Conservation (phyloP, 2,329 filamentous ascomycete species). For the Alternaria arborescens region DNA sequence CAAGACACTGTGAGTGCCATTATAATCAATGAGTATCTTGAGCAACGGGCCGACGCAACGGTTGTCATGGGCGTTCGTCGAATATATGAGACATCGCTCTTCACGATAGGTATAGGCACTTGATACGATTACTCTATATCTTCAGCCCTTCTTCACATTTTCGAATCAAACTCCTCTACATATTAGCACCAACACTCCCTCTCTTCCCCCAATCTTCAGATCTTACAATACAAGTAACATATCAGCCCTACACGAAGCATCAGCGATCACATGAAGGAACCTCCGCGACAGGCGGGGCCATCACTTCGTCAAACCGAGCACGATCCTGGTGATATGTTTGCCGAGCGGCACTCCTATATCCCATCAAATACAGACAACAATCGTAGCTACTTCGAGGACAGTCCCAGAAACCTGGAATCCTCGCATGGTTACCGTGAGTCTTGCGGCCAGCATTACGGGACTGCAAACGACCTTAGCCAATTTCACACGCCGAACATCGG, state of each 20-base stretch:
- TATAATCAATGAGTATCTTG: background rate
- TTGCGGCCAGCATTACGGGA: slow-evolving; percentile 1
- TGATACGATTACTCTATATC: background rate
- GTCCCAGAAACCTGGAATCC: background rate
- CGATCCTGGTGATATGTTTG: background rate
- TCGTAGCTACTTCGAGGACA: slow-evolving; percentile 2
- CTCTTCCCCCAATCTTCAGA: slow-evolving; percentile 6
- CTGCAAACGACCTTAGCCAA: slow-evolving; percentile 31
- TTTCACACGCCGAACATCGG: slow-evolving; percentile 8
- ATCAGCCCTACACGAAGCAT: background rate
- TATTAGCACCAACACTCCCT: slow-evolving; percentile 4
- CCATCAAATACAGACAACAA: background rate
- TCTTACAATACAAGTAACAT: background rate
- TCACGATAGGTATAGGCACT: slow-evolving; percentile 10
- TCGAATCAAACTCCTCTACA: background rate
- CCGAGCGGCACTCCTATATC: slow-evolving; percentile 2
- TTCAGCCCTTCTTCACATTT: slow-evolving; percentile 19
- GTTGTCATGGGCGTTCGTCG: slow-evolving; percentile 14
- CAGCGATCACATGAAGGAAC: slow-evolving; percentile 24
- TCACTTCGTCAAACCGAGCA: slow-evolving; percentile 4
- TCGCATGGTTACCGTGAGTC: slow-evolving; percentile 12
- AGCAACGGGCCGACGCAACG: slow-evolving; percentile 7
- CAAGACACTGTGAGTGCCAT: slow-evolving; percentile 36
- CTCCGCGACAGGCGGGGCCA: slow-evolving; percentile 8
- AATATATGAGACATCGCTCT: slow-evolving; percentile 15